A percentile compares a stretch with the other conserved stretches of the same genome.
These are phyloP conservation scores for Hortiboletus flavorubellus DNA, from an alignment of 768 basidiomycete genomes.

Conservation along the genomic window DNA sequence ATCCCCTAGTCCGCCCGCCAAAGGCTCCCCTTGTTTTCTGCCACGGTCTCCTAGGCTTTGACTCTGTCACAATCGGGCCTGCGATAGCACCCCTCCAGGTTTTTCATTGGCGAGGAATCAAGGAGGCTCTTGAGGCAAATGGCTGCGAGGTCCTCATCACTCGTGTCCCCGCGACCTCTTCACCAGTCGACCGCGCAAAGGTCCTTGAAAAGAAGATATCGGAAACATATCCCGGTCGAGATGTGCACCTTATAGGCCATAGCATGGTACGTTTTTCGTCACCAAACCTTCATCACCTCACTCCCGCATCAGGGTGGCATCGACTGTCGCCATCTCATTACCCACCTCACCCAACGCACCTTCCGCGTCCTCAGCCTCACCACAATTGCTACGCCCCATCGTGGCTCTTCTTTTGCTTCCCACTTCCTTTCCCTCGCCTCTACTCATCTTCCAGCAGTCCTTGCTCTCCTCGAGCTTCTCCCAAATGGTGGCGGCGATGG, in stretches of 20 bases:
- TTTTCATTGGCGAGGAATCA: conserved; percentile 95
- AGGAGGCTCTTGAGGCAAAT: conserved; percentile 85
- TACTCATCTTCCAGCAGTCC: conserved; percentile 61
- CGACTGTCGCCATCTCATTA: conserved; percentile 87
- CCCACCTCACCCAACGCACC: conserved; percentile 70
- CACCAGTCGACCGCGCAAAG: conserved; percentile 82
- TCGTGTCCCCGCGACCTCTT: conserved; percentile 89
- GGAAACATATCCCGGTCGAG: conserved; percentile 73
- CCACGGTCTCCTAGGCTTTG: conserved; percentile 90
- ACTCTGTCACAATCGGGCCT: conserved; percentile 75
- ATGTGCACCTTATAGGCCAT: conserved; percentile 87
- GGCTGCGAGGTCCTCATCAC: conserved; percentile 91
- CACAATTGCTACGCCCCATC: conserved; percentile 93
- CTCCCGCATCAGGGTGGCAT: conserved; percentile 72
- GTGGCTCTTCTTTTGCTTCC: conserved; percentile 91
- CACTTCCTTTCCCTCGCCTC: conserved; percentile 79
- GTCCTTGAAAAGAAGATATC: conserved; percentile 84
- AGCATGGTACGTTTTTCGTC: conserved; percentile 52
- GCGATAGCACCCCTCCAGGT: conserved; percentile 81
- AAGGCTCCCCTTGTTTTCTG: conserved; percentile 91
- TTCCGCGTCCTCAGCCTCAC: conserved; percentile 87
- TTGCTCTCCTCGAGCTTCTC: conserved; percentile 74
- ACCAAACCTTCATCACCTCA: background rate
- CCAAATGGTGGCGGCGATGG: conserved; percentile 95
- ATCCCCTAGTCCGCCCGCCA: conserved; percentile 62